Evolutionary conservation across 2,329 filamentous ascomycete genomes (phyloP).

Genomic region (Emergomyces pasteurianus): DNA sequence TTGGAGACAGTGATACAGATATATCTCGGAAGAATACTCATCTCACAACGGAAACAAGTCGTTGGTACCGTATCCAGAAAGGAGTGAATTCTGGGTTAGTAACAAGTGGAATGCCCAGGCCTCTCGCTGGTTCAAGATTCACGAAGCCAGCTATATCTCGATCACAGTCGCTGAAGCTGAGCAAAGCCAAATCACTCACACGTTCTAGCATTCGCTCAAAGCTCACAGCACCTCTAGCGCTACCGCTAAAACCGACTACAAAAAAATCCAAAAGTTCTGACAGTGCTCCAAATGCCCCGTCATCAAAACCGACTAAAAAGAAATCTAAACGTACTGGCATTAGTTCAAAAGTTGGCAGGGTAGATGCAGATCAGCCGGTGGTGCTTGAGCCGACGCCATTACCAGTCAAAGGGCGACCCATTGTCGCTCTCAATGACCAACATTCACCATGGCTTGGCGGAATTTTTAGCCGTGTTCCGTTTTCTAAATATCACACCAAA

Average conservation of each 20-base stretch:
- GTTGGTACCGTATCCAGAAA: background rate
- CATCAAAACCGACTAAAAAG: background rate
- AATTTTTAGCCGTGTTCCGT: background rate
- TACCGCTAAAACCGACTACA: background rate
- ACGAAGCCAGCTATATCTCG: background rate
- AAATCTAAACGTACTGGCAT: background rate
- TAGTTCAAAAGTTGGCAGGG: background rate
- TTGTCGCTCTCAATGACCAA: background rate
- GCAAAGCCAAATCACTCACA: background rate
- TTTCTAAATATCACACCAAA: background rate
- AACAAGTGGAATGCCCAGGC: background rate
- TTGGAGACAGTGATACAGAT: background rate
- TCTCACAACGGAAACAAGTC: background rate
- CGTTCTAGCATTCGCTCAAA: background rate
- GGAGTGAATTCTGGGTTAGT: background rate
- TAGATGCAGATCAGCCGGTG: background rate
- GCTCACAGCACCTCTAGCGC: too few relatives aligned
- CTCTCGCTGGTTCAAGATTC: background rate
- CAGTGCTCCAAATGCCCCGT: background rate
- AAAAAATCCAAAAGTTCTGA: background rate
- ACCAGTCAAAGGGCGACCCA: background rate
- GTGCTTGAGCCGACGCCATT: background rate
- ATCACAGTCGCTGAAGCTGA: background rate
- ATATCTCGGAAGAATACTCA: background rate
- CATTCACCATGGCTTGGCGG: background rate